Evolutionary conservation across 2,329 filamentous ascomycete genomes (phyloP).

Genomic region (Tolypocladium amazonense): DNA sequence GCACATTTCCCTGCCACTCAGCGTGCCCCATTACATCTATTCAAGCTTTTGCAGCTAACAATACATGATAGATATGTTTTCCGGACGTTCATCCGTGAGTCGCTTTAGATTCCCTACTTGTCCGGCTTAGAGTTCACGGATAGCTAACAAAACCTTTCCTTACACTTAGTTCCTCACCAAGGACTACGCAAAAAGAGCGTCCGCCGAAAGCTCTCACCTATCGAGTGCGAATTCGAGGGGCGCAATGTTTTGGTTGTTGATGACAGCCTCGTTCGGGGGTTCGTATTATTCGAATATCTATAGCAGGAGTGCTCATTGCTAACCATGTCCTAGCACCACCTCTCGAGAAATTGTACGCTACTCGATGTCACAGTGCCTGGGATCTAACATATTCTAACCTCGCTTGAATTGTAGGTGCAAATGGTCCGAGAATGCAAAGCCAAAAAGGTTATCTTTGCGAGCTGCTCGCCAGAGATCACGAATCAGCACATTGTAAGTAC

Average conservation of each 20-base stretch:
- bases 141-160: too few relatives aligned
- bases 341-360: not conserved
- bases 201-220: constrained; percentile 79
- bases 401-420: too few relatives aligned
- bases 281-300: too few relatives aligned
- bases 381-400: too few relatives aligned
- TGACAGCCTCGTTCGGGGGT: constrained; percentile 72
- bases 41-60: too few relatives aligned
- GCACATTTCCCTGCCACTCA: too few relatives aligned
- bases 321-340: not conserved
- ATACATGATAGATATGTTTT: constrained; percentile 51
- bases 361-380: too few relatives aligned
- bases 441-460: not conserved
- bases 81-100: constrained; percentile 59
- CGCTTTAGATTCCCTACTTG: too few relatives aligned
- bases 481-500: not conserved
- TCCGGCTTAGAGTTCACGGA: too few relatives aligned
- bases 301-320: too few relatives aligned
- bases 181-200: constrained; percentile 74
- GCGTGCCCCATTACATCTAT: too few relatives aligned
- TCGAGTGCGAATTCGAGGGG: constrained; percentile 73
- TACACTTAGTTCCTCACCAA: constrained; percentile 47
- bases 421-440: not conserved
- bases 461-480: not conserved
- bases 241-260: constrained; percentile 78